Evolutionary conservation across 257 asterid genomes (phyloP).

Genomic region (Primulina huaijiensis): DNA sequence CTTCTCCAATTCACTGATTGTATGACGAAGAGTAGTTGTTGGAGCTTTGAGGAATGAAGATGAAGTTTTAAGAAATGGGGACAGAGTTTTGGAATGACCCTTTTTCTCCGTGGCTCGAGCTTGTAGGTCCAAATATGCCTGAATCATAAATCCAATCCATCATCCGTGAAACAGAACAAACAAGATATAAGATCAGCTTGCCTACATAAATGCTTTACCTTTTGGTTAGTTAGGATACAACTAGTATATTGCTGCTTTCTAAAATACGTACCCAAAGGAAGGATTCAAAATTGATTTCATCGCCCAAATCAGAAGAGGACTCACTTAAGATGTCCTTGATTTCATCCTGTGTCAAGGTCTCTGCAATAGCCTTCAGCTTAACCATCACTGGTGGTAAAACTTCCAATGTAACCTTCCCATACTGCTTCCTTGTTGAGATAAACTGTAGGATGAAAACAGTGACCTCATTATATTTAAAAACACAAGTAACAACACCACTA

Average conservation of each 20-base stretch:
- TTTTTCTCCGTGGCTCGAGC: conserved; percentile 50
- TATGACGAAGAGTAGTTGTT: conserved; percentile 85
- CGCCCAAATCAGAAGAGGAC: conserved; percentile 42
- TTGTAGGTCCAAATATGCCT: conserved; percentile 73
- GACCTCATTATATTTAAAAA: neutral
- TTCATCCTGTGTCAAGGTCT: conserved; percentile 46
- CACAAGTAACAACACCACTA: neutral
- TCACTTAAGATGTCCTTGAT: conserved; percentile 51
- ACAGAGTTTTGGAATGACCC: conserved; percentile 45
- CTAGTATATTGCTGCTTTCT: neutral
- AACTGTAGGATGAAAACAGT: conserved; percentile 35
- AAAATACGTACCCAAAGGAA: conserved; percentile 59
- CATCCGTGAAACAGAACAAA: neutral
- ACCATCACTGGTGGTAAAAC: conserved; percentile 69
- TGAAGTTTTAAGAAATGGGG: conserved; percentile 39
- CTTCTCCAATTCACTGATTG: conserved; percentile 85
- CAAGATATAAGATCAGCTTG: neutral
- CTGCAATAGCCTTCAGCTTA: conserved; percentile 55
- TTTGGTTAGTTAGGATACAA: neutral
- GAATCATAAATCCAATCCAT: conserved; percentile 2
- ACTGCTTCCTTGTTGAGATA: conserved; percentile 44
- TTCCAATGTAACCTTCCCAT: conserved; percentile 61
- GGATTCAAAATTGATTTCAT: conserved; percentile 71
- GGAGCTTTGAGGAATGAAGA: conserved; percentile 82
- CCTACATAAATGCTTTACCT: neutral